Conservation (phyloP, 257 asterid genomes). For the Leonotis leonurus region DNA sequence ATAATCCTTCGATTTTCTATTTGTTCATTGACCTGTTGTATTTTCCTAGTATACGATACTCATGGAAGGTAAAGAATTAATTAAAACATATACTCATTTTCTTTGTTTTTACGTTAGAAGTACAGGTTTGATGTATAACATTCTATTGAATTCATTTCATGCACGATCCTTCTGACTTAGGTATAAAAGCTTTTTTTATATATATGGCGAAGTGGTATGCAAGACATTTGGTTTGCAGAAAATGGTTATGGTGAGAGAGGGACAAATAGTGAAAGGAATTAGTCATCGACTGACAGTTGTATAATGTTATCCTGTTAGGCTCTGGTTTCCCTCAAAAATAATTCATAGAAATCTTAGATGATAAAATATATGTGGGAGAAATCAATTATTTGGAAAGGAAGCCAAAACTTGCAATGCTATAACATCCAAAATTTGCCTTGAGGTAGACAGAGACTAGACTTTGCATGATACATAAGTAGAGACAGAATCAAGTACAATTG, state of each 20-base stretch:
- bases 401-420: slow-evolving; percentile 16
- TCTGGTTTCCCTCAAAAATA: background rate
- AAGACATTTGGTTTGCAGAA: background rate
- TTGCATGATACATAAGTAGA: slow-evolving; percentile 25
- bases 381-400: slow-evolving; percentile 21
- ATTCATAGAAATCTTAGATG: slow-evolving; percentile 7
- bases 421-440: slow-evolving; percentile 30
- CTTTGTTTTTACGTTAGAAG: background rate
- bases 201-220: too few relatives aligned
- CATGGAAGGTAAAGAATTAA: background rate
- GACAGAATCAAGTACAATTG: slow-evolving; percentile 30
- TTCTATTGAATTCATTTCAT: background rate
- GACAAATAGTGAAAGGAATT: background rate
- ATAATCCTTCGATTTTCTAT: background rate
- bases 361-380: slow-evolving; percentile 22
- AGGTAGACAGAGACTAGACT: slow-evolving; percentile 47
- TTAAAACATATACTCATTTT: too few relatives aligned
- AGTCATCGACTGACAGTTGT: background rate
- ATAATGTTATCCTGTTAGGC: slow-evolving; percentile 10
- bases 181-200: too few relatives aligned
- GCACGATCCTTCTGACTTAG: background rate
- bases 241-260: background rate
- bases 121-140: background rate
- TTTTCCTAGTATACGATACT: background rate
- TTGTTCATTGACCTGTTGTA: background rate